phyloP scores from a whole-genome alignment of 2,329 filamentous ascomycete genomes.

The Leptographium radiaticola region DNA sequence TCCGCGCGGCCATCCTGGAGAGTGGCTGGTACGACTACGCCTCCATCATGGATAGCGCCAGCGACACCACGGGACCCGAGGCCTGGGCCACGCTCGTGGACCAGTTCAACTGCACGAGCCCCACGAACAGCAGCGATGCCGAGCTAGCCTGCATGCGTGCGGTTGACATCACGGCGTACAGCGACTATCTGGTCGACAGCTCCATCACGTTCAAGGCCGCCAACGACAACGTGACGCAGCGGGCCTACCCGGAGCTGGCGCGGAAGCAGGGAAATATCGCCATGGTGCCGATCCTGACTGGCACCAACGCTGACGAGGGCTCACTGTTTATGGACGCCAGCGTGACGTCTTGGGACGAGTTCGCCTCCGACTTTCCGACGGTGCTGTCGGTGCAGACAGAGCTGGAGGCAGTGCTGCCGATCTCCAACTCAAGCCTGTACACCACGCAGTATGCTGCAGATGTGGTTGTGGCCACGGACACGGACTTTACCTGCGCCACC shows the following conservation, averaged over 20 bases:
- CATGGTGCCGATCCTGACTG: not conserved
- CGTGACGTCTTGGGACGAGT: not conserved
- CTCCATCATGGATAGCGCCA: not conserved
- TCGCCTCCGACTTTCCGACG: not conserved
- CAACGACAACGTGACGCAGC: not conserved
- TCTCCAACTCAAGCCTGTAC: not conserved
- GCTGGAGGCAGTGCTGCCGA: not conserved
- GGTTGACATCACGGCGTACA: not conserved
- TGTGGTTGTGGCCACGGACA: not conserved
- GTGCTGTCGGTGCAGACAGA: not conserved
- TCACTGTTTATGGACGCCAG: not conserved
- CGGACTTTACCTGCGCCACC: not conserved
- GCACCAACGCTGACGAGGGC: not conserved
- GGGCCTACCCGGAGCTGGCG: not conserved
- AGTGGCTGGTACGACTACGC: not conserved
- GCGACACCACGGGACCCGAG: not conserved
- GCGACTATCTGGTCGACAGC: not conserved
- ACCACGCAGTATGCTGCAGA: not conserved
- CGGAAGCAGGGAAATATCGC: not conserved
- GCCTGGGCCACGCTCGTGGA: not conserved
- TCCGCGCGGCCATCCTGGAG: not conserved
- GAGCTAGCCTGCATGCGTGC: not conserved
- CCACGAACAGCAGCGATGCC: not conserved
- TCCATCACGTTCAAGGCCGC: not conserved
- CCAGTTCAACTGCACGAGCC: not conserved